These are phyloP conservation scores for Cardiospermum halicacabum DNA, from an alignment of 345 rosid species.

Conservation along the genomic window DNA sequence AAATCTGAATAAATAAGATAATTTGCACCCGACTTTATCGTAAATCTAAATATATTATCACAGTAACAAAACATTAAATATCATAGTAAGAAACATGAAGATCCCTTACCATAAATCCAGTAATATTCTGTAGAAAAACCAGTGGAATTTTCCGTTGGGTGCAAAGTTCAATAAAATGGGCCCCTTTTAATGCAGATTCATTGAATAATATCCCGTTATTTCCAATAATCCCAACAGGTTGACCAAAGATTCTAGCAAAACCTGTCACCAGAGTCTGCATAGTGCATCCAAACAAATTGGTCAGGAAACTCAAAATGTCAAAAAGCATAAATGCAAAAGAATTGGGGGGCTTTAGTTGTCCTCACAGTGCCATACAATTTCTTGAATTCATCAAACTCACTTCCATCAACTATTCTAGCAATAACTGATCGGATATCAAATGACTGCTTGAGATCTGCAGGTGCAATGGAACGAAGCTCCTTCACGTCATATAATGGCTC, in stretches of 20 bases:
- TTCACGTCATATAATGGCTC: constrained; percentile 78
- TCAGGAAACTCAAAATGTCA: constrained; percentile 9
- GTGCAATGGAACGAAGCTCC: constrained; percentile 89
- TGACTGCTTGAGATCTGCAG: constrained; percentile 83
- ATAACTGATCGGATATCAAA: constrained; percentile 88
- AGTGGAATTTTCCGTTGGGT: constrained; percentile 84
- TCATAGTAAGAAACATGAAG: constrained; percentile 3
- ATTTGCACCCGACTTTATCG: background rate
- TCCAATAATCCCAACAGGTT: constrained; percentile 85
- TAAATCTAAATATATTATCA: background rate
- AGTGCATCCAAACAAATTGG: constrained; percentile 32
- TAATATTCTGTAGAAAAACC: constrained; percentile 89
- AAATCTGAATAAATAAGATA: background rate
- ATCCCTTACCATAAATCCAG: constrained; percentile 83
- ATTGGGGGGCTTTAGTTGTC: constrained; percentile 26
- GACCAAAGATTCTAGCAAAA: constrained; percentile 75
- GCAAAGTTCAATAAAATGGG: constrained; percentile 90
- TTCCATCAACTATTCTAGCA: constrained; percentile 89
- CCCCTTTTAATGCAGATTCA: constrained; percentile 95
- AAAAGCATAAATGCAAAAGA: constrained; percentile 1
- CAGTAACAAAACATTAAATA: background rate
- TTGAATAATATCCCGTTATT: constrained; percentile 89
- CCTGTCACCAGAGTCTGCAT: constrained; percentile 92
- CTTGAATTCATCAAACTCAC: constrained; percentile 98
- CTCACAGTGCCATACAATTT: constrained; percentile 91